Conservation (phyloP, 2,329 filamentous ascomycete species). For the Tolypocladium tropicale region DNA sequence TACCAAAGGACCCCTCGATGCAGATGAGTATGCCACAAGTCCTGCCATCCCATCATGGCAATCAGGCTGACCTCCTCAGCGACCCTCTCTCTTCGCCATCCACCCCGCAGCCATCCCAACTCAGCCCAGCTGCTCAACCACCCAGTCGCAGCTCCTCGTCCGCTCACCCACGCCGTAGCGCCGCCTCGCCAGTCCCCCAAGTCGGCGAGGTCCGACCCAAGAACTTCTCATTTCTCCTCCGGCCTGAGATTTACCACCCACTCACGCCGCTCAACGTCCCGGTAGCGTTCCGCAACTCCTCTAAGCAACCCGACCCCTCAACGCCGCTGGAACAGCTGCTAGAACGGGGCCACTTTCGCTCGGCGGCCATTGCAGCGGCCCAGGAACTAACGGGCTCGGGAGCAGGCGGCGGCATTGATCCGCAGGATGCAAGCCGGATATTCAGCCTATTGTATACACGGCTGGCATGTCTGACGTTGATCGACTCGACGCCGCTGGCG, state of each 20-base stretch:
- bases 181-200: constrained; percentile 12
- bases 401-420: constrained; percentile 31
- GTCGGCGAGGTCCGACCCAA: constrained; percentile 29
- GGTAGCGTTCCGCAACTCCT: constrained; percentile 57
- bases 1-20: constrained; percentile 6
- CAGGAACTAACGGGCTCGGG: constrained; percentile 45
- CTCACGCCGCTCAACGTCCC: constrained; percentile 55
- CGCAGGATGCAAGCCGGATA: constrained; percentile 53
- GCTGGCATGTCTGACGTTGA: constrained; percentile 70
- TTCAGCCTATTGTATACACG: constrained; percentile 73
- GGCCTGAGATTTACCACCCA: constrained; percentile 74
- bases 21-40: constrained; percentile 4
- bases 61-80: not conserved
- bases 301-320: constrained; percentile 50
- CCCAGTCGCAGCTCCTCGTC: not conserved
- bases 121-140: not conserved
- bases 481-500: constrained; percentile 60
- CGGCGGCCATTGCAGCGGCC: constrained; percentile 60
- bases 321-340: constrained; percentile 61
- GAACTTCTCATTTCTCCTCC: constrained; percentile 72
- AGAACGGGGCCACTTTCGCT: constrained; percentile 64
- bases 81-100: constrained; percentile 3
- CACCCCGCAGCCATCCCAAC: constrained; percentile 4
- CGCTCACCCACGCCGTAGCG: constrained; percentile 14
- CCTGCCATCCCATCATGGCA: too few species aligned